Evolutionary conservation across 257 asterid species (phyloP).

Genomic region (Solanum arcanum): DNA sequence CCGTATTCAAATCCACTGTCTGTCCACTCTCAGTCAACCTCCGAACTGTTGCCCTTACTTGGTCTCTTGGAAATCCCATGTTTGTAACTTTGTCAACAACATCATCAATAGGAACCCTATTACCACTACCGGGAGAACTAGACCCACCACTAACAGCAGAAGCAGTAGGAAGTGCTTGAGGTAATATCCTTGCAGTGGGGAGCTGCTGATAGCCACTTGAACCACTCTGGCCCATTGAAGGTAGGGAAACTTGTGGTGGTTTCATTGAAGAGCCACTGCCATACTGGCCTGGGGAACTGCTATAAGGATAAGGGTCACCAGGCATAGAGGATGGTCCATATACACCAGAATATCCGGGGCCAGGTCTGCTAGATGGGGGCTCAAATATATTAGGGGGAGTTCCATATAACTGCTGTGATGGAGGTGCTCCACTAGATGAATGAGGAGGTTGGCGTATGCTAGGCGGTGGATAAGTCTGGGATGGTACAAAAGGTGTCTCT

Average conservation of each 20-base stretch:
- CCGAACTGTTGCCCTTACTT: constrained; percentile 71
- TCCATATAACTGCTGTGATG: constrained; percentile 53
- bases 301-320: constrained; percentile 57
- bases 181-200: constrained; percentile 79
- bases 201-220: constrained; percentile 73
- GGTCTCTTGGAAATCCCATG: constrained; percentile 94
- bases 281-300: constrained; percentile 43
- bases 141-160: constrained; percentile 50
- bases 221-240: constrained; percentile 39
- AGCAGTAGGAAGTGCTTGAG: constrained; percentile 83
- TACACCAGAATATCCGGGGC: constrained; percentile 56
- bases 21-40: constrained; percentile 92
- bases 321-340: constrained; percentile 47
- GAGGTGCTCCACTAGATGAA: constrained; percentile 39
- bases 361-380: constrained; percentile 53
- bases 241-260: constrained; percentile 35
- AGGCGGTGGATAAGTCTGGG: constrained; percentile 48
- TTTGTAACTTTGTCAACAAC: constrained; percentile 88
- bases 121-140: constrained; percentile 45
- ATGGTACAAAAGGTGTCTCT: constrained; percentile 42
- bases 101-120: constrained; percentile 78
- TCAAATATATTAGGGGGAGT: constrained; percentile 48
- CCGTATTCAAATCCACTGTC: constrained; percentile 77
- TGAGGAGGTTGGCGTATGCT: constrained; percentile 33
- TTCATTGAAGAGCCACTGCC: constrained; percentile 50